Base-by-base conservation (phyloP, 2,329 filamentous ascomycete genomes). In the Hortaea werneckii region DNA sequence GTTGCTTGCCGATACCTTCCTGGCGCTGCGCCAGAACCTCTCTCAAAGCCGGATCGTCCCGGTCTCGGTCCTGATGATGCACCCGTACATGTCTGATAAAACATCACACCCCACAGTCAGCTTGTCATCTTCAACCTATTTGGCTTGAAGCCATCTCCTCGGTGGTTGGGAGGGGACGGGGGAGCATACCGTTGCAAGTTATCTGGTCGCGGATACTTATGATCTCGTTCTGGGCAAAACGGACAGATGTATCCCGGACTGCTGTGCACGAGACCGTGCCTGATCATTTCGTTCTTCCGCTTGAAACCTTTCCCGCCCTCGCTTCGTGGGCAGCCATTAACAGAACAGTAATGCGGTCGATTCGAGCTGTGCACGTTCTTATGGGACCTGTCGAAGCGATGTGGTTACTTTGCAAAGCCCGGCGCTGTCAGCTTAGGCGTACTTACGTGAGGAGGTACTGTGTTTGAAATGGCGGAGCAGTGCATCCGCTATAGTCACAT, bases 241-340 rank as follows among this genome's bases (percentile, higher is more conserved):
- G 92, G 92, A 64, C 92, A 98, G 29, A 95, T 82, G 59, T 96
- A 98, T 49, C 90, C 90, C 1, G 92, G 92, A 6, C 87, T 94
- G 54, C 88, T 83, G 60, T 98, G 92, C 4, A 96, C 92, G 3
- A 96, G 76, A 1, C 90, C 89, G 58, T 83, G 79, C n/a, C 79
- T 70, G 50, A 82, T 81, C 79, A 83, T 82, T 59, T 83, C 79
- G 52, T 83, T 83, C 59, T 82, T 82, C 29, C 79, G 72, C 60
- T 83, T 83, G 67, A 83, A 83, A 1, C 79, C 79, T 56, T 78
- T 78, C 13, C 79, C 79, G n/a, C 77, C 76, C 51, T 76, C 68
- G n/a, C 69, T 72, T 35, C 79, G 72, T 9, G 75, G 67, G 55
- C 79, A 83, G 4, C 69, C 73, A 26, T 68, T 63, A 6, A 80